A percentile compares a stretch with the other conserved stretches of the same genome.
phyloP scores from a whole-genome alignment of 805 yeast genomes.

The Wickerhamiella shivajii region DNA sequence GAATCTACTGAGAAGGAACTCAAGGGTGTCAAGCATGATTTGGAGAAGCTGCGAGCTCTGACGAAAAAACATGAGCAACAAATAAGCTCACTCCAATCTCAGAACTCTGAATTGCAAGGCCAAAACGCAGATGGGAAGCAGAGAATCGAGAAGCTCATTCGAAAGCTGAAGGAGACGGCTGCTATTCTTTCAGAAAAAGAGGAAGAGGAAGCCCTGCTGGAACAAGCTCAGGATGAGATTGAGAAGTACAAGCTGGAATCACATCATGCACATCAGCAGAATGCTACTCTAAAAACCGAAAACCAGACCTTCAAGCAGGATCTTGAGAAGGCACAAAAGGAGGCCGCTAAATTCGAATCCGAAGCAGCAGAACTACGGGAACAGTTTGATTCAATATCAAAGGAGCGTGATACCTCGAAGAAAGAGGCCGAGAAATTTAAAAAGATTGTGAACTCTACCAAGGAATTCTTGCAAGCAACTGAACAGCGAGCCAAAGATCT shows the following conservation, averaged over 20 bases:
- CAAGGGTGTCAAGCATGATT: constrained; percentile 8
- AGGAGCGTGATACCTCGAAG: background rate
- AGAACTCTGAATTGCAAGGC: constrained; percentile 19
- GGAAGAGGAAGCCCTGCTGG: constrained; percentile 14
- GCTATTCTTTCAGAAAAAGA: constrained; percentile 13
- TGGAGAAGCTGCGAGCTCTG: constrained; percentile 11
- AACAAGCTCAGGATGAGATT: constrained; percentile 8
- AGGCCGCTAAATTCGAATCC: constrained; percentile 3
- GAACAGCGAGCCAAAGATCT: background rate
- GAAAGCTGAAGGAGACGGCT: constrained; percentile 26
- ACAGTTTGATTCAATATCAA: background rate
- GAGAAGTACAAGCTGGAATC: constrained; percentile 2
- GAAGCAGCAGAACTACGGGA: constrained; percentile 7
- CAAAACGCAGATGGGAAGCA: constrained; percentile 10
- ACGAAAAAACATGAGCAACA: constrained; percentile 4
- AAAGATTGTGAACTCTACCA: background rate
- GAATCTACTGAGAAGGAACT: constrained; percentile 22
- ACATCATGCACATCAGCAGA: constrained; percentile 3
- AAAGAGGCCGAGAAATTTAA: background rate
- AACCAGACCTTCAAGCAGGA: background rate
- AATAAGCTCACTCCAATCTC: constrained; percentile 14
- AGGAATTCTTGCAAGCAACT: background rate
- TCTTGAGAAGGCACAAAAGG: background rate
- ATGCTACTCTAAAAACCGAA: constrained; percentile 1
- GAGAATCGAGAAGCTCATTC: constrained; percentile 31